These are phyloP conservation scores for Fraxinus sp. DNA, from an alignment of 305 asterid species.

Conservation along the genomic window DNA sequence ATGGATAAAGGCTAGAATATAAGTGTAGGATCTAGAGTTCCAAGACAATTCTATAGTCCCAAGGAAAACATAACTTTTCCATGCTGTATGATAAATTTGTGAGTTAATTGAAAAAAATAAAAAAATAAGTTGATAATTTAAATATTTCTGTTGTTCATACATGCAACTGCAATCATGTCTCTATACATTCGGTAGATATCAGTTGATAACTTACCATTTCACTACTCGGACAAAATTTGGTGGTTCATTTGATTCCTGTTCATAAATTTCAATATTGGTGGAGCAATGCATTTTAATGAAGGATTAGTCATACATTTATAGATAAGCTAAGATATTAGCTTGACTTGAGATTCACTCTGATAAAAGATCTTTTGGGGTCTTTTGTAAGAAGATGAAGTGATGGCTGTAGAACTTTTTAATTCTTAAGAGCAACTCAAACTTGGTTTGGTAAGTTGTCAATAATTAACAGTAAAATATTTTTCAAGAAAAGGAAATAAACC, in stretches of 20 bases:
- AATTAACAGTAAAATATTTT: background rate
- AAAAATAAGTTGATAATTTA: background rate
- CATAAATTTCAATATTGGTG: background rate
- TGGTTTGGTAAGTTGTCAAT: background rate
- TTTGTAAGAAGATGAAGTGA: background rate
- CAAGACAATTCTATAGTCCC: background rate
- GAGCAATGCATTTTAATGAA: background rate
- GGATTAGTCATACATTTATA: background rate
- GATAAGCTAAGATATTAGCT: background rate
- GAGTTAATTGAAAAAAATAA: background rate
- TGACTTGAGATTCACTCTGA: background rate
- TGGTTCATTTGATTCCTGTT: background rate
- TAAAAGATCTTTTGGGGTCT: background rate
- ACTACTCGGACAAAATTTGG: background rate
- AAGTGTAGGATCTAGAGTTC: background rate
- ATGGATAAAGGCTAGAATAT: background rate
- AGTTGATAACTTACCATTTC: background rate
- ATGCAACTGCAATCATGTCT: background rate
- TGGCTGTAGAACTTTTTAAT: slow-evolving; percentile 15
- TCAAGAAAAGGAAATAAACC: background rate
- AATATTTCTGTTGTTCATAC: background rate
- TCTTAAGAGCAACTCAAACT: slow-evolving; percentile 3
- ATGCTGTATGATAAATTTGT: background rate
- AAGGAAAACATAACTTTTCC: background rate
- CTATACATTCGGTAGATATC: background rate